Conservation (phyloP, 1,284 basidiomycete genomes). For the Somion occarium region DNA sequence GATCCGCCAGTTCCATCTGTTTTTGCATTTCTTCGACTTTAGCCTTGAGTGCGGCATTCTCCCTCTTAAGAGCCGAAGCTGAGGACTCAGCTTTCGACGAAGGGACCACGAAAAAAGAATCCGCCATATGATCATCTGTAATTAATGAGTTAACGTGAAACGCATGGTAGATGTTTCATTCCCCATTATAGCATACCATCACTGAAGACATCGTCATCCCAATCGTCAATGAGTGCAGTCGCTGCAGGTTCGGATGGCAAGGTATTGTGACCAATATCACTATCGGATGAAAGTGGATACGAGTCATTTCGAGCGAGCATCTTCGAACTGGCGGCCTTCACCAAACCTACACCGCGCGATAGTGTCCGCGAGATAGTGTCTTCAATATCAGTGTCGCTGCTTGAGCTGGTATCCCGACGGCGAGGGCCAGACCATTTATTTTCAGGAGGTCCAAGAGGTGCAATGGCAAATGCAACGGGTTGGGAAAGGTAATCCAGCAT, state of each 20-base stretch:
- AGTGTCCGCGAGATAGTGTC: conserved; percentile 39
- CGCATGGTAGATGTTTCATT: neutral
- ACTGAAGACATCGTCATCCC: conserved; percentile 37
- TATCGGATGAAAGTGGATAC: conserved; percentile 20
- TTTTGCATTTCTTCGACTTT: conserved; percentile 54
- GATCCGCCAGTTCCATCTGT: conserved; percentile 54
- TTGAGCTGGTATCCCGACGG: conserved; percentile 44
- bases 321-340: conserved; percentile 27
- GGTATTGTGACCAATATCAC: conserved; percentile 20
- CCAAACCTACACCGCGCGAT: conserved; percentile 24
- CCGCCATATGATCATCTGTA: conserved; percentile 57
- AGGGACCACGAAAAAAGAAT: conserved; percentile 73
- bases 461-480: conserved; percentile 80
- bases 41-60: conserved; percentile 57
- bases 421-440: conserved; percentile 20
- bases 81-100: conserved; percentile 51
- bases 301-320: conserved; percentile 27
- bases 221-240: conserved; percentile 28
- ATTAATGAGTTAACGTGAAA: neutral
- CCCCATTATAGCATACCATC: conserved; percentile 40
- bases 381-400: conserved; percentile 63
- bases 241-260: conserved; percentile 27
- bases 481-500: conserved; percentile 78
- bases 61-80: conserved; percentile 49
- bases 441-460: conserved; percentile 53